Conservation (phyloP, 208 protist species). For the Leishmania tarentolae region DNA sequence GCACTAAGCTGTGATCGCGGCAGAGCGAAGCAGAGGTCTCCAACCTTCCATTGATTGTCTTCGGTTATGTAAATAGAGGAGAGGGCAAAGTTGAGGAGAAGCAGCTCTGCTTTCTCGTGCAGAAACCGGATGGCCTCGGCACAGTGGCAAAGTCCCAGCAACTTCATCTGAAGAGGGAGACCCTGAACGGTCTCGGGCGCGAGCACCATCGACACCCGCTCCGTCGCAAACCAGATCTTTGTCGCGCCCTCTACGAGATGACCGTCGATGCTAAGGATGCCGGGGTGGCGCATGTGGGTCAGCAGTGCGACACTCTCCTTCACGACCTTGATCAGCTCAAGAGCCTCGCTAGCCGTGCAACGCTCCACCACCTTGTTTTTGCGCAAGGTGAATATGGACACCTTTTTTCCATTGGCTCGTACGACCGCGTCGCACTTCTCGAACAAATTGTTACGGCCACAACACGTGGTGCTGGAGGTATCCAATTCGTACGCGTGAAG, state of each 20-base stretch:
- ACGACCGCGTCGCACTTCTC: constrained; percentile 44
- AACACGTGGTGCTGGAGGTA: constrained; percentile 19
- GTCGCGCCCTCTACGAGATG: constrained; percentile 42
- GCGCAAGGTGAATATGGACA: constrained; percentile 52
- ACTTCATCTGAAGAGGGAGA: constrained; percentile 40
- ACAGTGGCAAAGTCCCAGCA: constrained; percentile 49
- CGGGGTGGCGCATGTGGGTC: constrained; percentile 47
- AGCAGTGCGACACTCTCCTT: constrained; percentile 36
- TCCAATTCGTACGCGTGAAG: constrained; percentile 42
- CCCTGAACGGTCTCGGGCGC: constrained; percentile 24
- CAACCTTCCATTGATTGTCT: constrained; percentile 53
- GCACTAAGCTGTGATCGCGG: constrained; percentile 12
- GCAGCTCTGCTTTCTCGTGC: constrained; percentile 47
- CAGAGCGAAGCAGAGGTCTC: constrained; percentile 50
- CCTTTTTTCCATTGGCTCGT: constrained; percentile 33
- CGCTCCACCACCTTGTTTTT: constrained; percentile 35
- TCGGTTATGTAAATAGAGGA: constrained; percentile 50
- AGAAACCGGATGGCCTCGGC: constrained; percentile 53
- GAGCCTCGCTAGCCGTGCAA: constrained; percentile 29
- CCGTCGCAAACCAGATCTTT: constrained; percentile 49
- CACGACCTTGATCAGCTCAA: constrained; percentile 32
- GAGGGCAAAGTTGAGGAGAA: constrained; percentile 57
- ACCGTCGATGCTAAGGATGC: constrained; percentile 43
- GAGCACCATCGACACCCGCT: constrained; percentile 45
- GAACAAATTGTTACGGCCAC: constrained; percentile 43